Evolutionary conservation across 2,329 filamentous ascomycete species (phyloP), one percentile per base, ranked within the genome.

Genomic region (Basipetospora sp.): DNA sequence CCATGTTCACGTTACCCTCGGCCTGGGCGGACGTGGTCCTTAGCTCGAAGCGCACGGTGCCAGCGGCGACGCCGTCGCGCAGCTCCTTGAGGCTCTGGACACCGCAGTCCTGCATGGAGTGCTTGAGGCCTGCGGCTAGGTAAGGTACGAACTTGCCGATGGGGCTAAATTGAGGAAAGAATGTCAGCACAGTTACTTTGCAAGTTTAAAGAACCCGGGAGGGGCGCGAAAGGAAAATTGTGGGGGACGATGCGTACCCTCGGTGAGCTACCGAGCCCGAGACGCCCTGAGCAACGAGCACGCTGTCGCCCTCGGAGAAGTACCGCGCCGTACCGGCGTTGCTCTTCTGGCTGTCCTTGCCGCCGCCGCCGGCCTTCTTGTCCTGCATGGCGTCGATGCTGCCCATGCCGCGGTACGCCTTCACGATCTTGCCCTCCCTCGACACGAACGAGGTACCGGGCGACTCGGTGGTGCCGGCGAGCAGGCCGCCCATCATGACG

Each of bases 321-420:
- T 98, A 98, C 44, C 90, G 80, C 31, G 90, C 90, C 45, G 92
- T 96, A 53, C 90, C 90, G 40, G 90, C 90, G 56, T 96, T 98
- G 60, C 77, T 79, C 63, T 79, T 74, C 59, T 80, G 77, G 59
- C 68, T 74, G 55, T 86, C 74, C 59, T 76, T 81, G 52, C 67
- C 64, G 47, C 79, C 80, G 42, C 61, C 69, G 39, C 82, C 85
- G 9, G 87, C 86, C 71, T 94, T 94, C 75, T 90, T 94, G 65
- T 96, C 88, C 65, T 96, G 87, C 90, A 98, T 98, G 48, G 90
- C 90, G 53, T 94, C 90, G 56, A 98, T 98, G 62, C 80, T 87
- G 48, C 90, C 90, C 90, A 98, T 98, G 43, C 90, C 90, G 61
- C 90, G 83, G 71, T 98, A 98, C 29, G 90, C 87, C 73, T 98